phyloP scores from a whole-genome alignment of 2,329 filamentous ascomycete species.

The Periconia macrospinosa region DNA sequence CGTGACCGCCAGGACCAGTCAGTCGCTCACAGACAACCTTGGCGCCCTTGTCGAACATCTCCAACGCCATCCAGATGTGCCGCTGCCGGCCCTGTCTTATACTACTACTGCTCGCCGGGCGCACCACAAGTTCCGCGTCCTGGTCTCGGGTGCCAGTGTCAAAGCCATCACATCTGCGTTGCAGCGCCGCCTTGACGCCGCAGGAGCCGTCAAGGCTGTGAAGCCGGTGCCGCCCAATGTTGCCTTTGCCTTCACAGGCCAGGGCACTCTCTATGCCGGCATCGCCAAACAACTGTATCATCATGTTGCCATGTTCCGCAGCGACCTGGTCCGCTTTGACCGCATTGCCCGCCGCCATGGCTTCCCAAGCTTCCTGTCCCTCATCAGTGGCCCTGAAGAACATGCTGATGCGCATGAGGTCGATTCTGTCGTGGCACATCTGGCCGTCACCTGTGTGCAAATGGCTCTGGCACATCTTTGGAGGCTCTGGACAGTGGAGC shows the following conservation, averaged over 20 bases:
- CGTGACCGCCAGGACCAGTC: slow-evolving; percentile 6
- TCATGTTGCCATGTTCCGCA: slow-evolving; percentile 27
- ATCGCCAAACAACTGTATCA: slow-evolving; percentile 20
- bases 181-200: background rate
- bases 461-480: slow-evolving; percentile 33
- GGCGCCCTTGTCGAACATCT: slow-evolving; percentile 8
- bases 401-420: background rate
- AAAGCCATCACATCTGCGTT: background rate
- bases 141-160: slow-evolving; percentile 4
- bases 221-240: slow-evolving; percentile 22
- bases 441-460: slow-evolving; percentile 45
- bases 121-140: slow-evolving; percentile 22
- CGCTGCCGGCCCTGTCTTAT: slow-evolving; percentile 21
- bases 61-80: slow-evolving; percentile 6
- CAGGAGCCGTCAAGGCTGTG: background rate
- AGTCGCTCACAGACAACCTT: background rate
- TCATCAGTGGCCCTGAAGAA: slow-evolving; percentile 8
- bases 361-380: slow-evolving; percentile 31
- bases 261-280: slow-evolving; percentile 32
- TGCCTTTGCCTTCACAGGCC: slow-evolving; percentile 46
- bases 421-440: slow-evolving; percentile 31
- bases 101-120: slow-evolving; percentile 27
- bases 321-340: slow-evolving; percentile 34
- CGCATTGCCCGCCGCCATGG: slow-evolving; percentile 27
- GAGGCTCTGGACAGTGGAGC: slow-evolving; percentile 14